phyloP scores from a whole-genome alignment of 2,329 filamentous ascomycete species.

The Scedosporium aurantiacum region DNA sequence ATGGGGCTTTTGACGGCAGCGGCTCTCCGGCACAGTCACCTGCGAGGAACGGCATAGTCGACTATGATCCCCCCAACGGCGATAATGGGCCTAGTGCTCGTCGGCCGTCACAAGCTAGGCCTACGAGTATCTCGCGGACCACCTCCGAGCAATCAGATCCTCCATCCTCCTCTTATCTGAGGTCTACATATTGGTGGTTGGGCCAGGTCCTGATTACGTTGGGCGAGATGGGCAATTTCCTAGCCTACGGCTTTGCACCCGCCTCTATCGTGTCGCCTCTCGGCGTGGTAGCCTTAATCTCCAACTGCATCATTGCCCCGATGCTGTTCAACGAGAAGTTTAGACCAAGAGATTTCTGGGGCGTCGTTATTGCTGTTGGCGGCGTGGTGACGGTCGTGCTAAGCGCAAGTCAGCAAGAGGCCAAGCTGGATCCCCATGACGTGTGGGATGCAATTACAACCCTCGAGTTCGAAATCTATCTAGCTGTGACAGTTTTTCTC shows the following conservation, averaged over 20 bases:
- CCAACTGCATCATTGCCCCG: constrained; percentile 93
- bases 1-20: constrained; percentile 6
- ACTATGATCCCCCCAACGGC: background rate
- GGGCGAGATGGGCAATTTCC: constrained; percentile 90
- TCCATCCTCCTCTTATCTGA: constrained; percentile 61
- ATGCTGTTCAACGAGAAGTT: constrained; percentile 89
- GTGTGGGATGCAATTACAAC: constrained; percentile 83
- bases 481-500: constrained; percentile 62
- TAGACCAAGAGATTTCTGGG: constrained; percentile 71
- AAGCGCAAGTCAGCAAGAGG: constrained; percentile 80
- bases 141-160: constrained; percentile 16
- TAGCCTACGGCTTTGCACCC: constrained; percentile 94
- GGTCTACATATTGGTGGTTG: constrained; percentile 91
- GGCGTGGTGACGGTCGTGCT: constrained; percentile 89
- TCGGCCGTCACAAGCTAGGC: background rate
- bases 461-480: constrained; percentile 83
- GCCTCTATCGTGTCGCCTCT: constrained; percentile 95
- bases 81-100: background rate
- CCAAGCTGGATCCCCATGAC: constrained; percentile 79
- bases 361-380: constrained; percentile 74
- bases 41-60: background rate
- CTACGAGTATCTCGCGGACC: constrained; percentile 14
- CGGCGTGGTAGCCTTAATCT: constrained; percentile 91
- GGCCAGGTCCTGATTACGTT: constrained; percentile 87
- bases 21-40: background rate